phyloP scores from a whole-genome alignment of 192 early-diverging fungal species.

The Powellomyces hirtus region DNA sequence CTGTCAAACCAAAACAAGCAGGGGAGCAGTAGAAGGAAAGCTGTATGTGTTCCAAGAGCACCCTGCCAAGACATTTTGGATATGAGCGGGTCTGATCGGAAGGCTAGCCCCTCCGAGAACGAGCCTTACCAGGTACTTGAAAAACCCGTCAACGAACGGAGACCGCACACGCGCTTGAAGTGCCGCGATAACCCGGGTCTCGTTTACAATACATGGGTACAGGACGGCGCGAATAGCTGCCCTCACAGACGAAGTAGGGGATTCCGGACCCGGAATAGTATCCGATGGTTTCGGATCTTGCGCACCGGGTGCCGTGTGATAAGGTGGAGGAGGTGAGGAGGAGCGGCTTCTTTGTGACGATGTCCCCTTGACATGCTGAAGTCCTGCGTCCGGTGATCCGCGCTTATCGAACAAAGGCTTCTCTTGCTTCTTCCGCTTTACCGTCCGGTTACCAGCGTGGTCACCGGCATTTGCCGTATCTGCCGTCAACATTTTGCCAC shows the following conservation, averaged over 20 bases:
- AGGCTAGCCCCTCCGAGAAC: too few species aligned
- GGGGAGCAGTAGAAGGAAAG: constrained; percentile 81
- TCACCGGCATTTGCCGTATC: too few species aligned
- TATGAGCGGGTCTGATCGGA: too few species aligned
- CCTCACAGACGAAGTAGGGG: neutral
- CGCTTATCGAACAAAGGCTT: too few species aligned
- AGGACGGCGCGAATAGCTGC: constrained; percentile 3
- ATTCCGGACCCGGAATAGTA: neutral
- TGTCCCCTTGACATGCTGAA: too few species aligned
- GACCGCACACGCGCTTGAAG: constrained; percentile 1
- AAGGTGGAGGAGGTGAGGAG: neutral
- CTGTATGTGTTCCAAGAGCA: constrained; percentile 78
- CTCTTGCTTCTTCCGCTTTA: too few species aligned
- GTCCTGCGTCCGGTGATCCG: too few species aligned
- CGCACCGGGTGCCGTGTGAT: neutral
- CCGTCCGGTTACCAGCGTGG: too few species aligned
- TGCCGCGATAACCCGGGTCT: neutral
- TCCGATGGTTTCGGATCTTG: neutral
- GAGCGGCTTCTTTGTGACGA: too few species aligned
- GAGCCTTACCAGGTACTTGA: constrained; percentile 22
- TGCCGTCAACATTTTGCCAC: too few species aligned
- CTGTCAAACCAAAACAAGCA: constrained; percentile 78
- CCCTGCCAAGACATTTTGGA: too few species aligned
- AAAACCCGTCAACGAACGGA: constrained; percentile 1
- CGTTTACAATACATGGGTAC: constrained; percentile 1